A percentile compares a stretch with the other conserved stretches of the same genome.
These are phyloP conservation scores for Plantago coronopus DNA, from an alignment of 305 asterid species.

Conservation along the genomic window DNA sequence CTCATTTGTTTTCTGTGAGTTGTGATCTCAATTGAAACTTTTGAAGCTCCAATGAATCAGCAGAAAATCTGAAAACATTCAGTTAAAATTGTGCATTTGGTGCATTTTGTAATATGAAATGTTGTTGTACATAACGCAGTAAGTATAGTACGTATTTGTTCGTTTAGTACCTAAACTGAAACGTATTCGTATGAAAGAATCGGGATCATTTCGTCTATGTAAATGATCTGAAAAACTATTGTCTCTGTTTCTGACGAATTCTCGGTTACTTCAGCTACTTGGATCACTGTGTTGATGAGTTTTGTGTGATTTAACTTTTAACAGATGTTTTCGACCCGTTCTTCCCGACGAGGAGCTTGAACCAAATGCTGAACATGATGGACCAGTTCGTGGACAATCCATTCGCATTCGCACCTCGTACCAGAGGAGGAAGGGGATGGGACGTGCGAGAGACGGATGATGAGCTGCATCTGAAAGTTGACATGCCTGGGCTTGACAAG, in stretches of 20 bases:
- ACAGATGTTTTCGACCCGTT: constrained; percentile 48
- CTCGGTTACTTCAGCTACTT: not conserved
- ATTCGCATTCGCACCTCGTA: constrained; percentile 2
- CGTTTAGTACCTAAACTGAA: too few species aligned
- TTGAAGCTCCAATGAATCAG: too few species aligned
- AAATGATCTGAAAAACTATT: too few species aligned
- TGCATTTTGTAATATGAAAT: too few species aligned
- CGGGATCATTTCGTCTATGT: too few species aligned
- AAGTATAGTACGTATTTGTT: not conserved
- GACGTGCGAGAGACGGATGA: constrained; percentile 35
- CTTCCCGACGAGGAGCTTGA: constrained; percentile 38
- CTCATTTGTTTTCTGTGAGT: not conserved
- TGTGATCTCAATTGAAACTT: too few species aligned
- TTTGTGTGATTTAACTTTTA: not conserved
- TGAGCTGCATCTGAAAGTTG: constrained; percentile 10
- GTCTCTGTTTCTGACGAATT: too few species aligned
- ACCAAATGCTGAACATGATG: constrained; percentile 44
- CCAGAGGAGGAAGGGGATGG: constrained; percentile 31
- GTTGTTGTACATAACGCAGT: not conserved
- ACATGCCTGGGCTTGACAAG: constrained; percentile 23
- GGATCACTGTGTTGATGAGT: not conserved
- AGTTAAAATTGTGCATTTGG: too few species aligned
- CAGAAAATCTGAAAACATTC: too few species aligned
- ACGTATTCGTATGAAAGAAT: too few species aligned
- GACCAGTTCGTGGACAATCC: constrained; percentile 40